A percentile compares a stretch with the other conserved stretches of the same genome.
Conservation (phyloP, 202 grass and related monocot genomes). For the Eragrostis tef region DNA sequence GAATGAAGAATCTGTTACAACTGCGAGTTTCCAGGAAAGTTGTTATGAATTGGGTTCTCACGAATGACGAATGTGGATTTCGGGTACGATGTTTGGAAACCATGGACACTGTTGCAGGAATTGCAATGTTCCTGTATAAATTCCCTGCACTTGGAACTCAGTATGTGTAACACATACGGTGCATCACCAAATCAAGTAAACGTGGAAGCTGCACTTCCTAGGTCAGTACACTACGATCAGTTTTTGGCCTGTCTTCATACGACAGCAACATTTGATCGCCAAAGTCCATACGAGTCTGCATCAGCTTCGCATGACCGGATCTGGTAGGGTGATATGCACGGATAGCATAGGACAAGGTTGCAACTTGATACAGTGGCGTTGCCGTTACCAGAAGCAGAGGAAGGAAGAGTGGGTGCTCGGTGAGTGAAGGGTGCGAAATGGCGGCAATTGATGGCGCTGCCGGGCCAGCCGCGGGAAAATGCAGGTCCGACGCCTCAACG, state of each 20-base stretch:
- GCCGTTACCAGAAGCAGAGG: neutral
- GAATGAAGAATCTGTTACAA: too few relatives aligned
- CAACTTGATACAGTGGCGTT: neutral
- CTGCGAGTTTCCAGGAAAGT: too few relatives aligned
- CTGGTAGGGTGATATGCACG: neutral
- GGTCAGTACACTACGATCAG: too few relatives aligned
- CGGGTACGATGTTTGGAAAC: too few relatives aligned
- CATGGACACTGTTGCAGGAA: too few relatives aligned
- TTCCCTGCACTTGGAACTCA: too few relatives aligned
- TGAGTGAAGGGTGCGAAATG: constrained; percentile 11
- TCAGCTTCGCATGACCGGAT: neutral
- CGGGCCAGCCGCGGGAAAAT: neutral
- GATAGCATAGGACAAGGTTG: neutral
- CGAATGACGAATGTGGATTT: too few relatives aligned
- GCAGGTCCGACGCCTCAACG: constrained; percentile 13
- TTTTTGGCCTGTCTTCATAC: too few relatives aligned
- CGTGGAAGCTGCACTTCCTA: too few relatives aligned
- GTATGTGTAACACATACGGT: too few relatives aligned
- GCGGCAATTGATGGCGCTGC: constrained; percentile 43
- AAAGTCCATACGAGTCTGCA: neutral
- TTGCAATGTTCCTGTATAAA: too few relatives aligned
- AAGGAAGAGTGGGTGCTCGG: constrained; percentile 1
- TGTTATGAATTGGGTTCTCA: neutral
- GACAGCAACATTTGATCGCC: neutral
- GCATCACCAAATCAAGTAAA: too few relatives aligned